These are phyloP conservation scores for Stemphylium vesicarium DNA, from an alignment of 2,329 filamentous ascomycete genomes.

Conservation along the genomic window DNA sequence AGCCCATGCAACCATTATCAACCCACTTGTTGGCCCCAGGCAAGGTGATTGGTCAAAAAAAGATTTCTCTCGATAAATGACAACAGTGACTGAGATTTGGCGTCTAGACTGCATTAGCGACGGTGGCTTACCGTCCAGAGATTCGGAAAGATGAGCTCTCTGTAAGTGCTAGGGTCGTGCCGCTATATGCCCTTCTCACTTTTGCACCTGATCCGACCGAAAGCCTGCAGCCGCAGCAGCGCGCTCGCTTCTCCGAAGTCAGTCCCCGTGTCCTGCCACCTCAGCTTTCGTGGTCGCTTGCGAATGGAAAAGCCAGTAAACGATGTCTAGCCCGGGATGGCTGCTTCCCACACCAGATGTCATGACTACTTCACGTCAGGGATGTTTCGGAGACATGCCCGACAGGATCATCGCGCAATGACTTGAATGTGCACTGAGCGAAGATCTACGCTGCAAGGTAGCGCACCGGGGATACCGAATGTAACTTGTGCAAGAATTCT, in stretches of 20 bases:
- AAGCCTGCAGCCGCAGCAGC: constrained; percentile 16
- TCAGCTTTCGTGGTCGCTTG: constrained; percentile 4
- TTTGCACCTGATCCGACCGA: constrained; percentile 2
- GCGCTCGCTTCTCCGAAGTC: constrained; percentile 17
- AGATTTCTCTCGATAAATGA: constrained; percentile 18
- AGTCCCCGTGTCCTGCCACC: constrained; percentile 14
- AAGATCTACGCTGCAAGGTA: constrained; percentile 6
- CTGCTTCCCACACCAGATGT: not conserved
- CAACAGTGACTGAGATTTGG: constrained; percentile 14
- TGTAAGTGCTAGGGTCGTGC: constrained; percentile 26
- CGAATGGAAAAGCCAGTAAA: not conserved
- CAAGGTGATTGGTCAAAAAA: constrained; percentile 20
- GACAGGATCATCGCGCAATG: constrained; percentile 16
- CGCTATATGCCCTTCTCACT: constrained; percentile 11
- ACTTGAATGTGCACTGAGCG: constrained; percentile 22
- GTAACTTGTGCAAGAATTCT: constrained; percentile 10
- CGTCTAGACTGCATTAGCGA: constrained; percentile 32
- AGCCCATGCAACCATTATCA: constrained; percentile 17
- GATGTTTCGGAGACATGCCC: constrained; percentile 21
- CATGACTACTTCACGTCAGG: not conserved
- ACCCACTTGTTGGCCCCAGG: constrained; percentile 14
- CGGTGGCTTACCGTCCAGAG: constrained; percentile 21
- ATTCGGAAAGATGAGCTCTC: constrained; percentile 22
- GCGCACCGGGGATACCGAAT: constrained; percentile 13
- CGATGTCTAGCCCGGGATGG: not conserved